A percentile compares a stretch with the other conserved stretches of the same genome.
phyloP scores from a whole-genome alignment of 257 asterid genomes.

The Gardenia jasminoides region DNA sequence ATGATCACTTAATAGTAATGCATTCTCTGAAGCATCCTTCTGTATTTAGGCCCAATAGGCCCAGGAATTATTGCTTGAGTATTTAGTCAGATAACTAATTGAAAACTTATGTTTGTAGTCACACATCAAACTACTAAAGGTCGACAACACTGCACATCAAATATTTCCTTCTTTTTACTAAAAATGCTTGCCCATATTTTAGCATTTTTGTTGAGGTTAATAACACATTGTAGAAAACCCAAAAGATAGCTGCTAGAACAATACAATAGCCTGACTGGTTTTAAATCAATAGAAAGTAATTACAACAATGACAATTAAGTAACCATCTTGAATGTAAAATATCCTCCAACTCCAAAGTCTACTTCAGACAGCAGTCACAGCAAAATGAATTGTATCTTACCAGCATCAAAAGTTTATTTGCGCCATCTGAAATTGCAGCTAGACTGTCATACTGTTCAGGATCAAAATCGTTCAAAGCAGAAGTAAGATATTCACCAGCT shows the following conservation, averaged over 20 bases:
- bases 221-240: not conserved
- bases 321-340: not conserved
- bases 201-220: not conserved
- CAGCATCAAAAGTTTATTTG: slow-evolving; percentile 99
- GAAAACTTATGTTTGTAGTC: not conserved
- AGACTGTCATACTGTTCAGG: slow-evolving; percentile 95
- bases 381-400: slow-evolving; percentile 33
- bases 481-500: slow-evolving; percentile 98
- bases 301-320: too few relatives aligned
- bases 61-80: not conserved
- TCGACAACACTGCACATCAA: not conserved
- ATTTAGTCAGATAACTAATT: not conserved
- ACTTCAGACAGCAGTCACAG: not conserved
- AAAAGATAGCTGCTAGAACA: not conserved
- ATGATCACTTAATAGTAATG: not conserved
- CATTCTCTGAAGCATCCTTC: not conserved
- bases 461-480: slow-evolving; percentile 92
- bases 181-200: not conserved
- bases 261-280: not conserved
- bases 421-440: slow-evolving; percentile 99
- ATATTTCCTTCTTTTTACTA: not conserved
- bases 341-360: not conserved
- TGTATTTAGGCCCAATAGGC: not conserved
- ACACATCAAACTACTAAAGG: not conserved
- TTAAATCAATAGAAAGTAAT: not conserved